Evolutionary conservation across 2,329 filamentous ascomycete species (phyloP).

Genomic region (Alternaria burnsii): DNA sequence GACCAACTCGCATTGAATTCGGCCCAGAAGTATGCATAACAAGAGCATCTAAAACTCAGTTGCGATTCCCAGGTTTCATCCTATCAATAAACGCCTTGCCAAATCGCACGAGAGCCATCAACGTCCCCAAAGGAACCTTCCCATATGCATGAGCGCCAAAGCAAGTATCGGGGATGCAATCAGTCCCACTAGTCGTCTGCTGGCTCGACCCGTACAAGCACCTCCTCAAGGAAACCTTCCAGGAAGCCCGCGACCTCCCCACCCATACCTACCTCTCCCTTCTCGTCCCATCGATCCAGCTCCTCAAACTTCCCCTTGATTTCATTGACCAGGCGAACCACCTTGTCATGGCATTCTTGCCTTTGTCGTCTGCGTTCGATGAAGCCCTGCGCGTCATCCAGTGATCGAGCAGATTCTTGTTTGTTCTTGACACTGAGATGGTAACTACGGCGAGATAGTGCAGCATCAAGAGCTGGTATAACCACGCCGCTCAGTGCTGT

Average conservation of each 20-base stretch:
- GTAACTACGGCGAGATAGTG: slow-evolving; percentile 78
- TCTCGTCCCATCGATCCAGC: slow-evolving; percentile 87
- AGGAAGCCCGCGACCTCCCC: slow-evolving; percentile 87
- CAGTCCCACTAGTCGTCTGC: slow-evolving; percentile 67
- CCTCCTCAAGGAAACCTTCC: slow-evolving; percentile 92
- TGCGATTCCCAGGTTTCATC: too few relatives aligned
- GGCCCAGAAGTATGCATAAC: neutral
- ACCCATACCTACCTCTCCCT: slow-evolving; percentile 91
- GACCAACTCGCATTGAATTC: neutral
- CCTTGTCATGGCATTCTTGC: slow-evolving; percentile 78
- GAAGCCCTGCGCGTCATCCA: slow-evolving; percentile 64
- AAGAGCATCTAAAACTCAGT: neutral
- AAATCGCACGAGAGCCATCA: slow-evolving; percentile 3
- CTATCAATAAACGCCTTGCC: slow-evolving; percentile 13
- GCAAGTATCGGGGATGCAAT: neutral
- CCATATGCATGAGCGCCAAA: slow-evolving; percentile 1
- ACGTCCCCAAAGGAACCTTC: neutral
- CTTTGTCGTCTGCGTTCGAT: slow-evolving; percentile 46
- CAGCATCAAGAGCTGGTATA: slow-evolving; percentile 89
- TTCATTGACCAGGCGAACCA: slow-evolving; percentile 82
- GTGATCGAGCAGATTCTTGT: slow-evolving; percentile 53
- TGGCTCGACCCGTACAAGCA: slow-evolving; percentile 89
- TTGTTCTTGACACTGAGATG: slow-evolving; percentile 61
- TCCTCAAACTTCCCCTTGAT: slow-evolving; percentile 84
- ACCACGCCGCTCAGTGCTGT: slow-evolving; percentile 92